Base-by-base conservation (phyloP, 306 rosid species). In the Begonia masoniana region DNA sequence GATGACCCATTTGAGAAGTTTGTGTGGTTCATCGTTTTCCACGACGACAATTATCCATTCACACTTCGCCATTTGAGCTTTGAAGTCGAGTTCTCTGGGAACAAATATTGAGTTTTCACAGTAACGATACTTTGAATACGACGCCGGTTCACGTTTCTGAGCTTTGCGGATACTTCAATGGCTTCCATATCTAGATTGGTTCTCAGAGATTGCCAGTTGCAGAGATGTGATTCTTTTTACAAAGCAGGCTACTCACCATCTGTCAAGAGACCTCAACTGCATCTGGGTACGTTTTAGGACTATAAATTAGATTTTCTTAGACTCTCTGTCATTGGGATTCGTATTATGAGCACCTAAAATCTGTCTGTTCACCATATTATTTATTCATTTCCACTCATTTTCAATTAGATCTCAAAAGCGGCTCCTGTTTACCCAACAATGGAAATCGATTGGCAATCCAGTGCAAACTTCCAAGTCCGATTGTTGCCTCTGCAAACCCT, bases 111-210 rank as follows among this genome's bases (percentile, higher is more conserved):
- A 12, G 23, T 54, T 9, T 15, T 47, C 51, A 26, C 43, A 45
- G 39, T 54, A 26, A 21, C 51, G 23, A 23, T 9, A 1, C 55
- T 26, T 16, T 5, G 19, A 63, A 19, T 36, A 56, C 42, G 42
- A 49, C 10, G 23, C 31, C 47, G 3, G 21, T 2, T n/a, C 17
- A 17, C 60, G 2, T 16, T 12, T 7, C 15, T 21, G 43, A 19
- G 19, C 42, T 12, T 2, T 5, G 39, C 47, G 48, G 11, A 54
- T 61, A 7, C 62, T 60, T 43, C 52, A 61, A 82, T 85, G 92
- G 76, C 85, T 53, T 79, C 85, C 69, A 60, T 78, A 47, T 70
- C 94, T 42, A 66, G 72, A 50, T 12, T 66, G 56, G 74, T 74
- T 71, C 54, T 71, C 73, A 73, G 66, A 51, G 84, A 76, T 61